phyloP scores from a whole-genome alignment of 176 grass and related monocot genomes.

The Puya raimondii region DNA sequence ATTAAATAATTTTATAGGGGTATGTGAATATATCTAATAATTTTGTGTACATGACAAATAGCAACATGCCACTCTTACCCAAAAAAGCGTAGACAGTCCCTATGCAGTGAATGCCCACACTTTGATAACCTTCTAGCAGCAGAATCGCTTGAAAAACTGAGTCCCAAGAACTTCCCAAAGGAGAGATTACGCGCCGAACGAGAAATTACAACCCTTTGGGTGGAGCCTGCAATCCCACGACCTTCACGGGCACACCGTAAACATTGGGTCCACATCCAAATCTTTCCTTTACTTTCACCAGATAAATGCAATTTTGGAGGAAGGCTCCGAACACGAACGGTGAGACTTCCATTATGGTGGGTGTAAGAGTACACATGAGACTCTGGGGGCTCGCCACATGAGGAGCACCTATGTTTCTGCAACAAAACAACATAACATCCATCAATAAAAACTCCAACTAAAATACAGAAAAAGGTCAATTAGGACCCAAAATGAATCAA shows the following conservation, averaged over 20 bases:
- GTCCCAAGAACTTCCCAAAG: constrained; percentile 90
- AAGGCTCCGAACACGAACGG: constrained; percentile 51
- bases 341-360: constrained; percentile 76
- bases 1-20: too few relatives aligned
- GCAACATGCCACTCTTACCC: constrained; percentile 36
- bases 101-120: constrained; percentile 79
- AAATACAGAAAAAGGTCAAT: neutral
- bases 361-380: constrained; percentile 74
- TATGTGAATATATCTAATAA: neutral
- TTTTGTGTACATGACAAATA: neutral
- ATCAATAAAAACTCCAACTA: neutral
- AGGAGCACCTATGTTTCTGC: constrained; percentile 62
- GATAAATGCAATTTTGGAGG: constrained; percentile 35
- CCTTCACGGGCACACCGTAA: constrained; percentile 59
- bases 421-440: constrained; percentile 2
- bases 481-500: neutral
- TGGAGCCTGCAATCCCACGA: constrained; percentile 27
- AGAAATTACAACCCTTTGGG: constrained; percentile 57
- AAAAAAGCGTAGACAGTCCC: constrained; percentile 85
- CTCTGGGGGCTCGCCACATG: constrained; percentile 79
- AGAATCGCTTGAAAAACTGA: constrained; percentile 92
- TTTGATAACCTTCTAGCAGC: constrained; percentile 48
- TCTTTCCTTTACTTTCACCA: constrained; percentile 61
- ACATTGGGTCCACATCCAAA: constrained; percentile 97
- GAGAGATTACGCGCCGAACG: constrained; percentile 69